Conservation (phyloP, 306 rosid species). For the Vigna nakashimae region DNA sequence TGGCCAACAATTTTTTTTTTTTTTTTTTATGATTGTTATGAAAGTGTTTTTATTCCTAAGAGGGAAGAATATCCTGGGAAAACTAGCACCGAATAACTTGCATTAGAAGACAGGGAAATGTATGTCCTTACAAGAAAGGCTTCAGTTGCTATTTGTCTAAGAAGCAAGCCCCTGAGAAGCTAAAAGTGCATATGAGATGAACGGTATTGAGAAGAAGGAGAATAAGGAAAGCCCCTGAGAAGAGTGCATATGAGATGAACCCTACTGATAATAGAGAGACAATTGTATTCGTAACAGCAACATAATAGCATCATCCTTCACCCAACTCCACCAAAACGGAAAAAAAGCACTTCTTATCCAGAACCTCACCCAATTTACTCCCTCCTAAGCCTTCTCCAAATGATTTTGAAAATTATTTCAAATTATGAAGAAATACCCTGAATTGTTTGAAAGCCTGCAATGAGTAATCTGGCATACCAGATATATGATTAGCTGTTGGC, state of each 20-base stretch:
- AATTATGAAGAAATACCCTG: not conserved
- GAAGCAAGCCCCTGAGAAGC: constrained; percentile 4
- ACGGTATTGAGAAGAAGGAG: constrained; percentile 8
- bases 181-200: constrained; percentile 12
- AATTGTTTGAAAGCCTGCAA: not conserved
- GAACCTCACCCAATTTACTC: constrained; percentile 26
- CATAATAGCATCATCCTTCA: constrained; percentile 2
- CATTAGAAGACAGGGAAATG: not conserved
- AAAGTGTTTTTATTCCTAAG: constrained; percentile 2
- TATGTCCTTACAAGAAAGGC: not conserved
- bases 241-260: constrained; percentile 11
- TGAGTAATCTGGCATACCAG: not conserved
- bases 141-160: constrained; percentile 19
- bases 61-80: constrained; percentile 12
- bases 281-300: constrained; percentile 10
- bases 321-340: constrained; percentile 23
- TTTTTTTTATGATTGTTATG: not conserved
- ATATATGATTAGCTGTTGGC: constrained; percentile 14
- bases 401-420: not conserved
- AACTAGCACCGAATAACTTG: not conserved
- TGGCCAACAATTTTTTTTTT: constrained; percentile 2
- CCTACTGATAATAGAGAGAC: not conserved
- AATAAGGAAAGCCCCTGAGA: not conserved
- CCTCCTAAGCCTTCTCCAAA: not conserved
- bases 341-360: not conserved